A percentile compares a stretch with the other conserved stretches of the same genome.
phyloP scores from a whole-genome alignment of 2,329 filamentous ascomycete species.

The Diaporthe sp. region DNA sequence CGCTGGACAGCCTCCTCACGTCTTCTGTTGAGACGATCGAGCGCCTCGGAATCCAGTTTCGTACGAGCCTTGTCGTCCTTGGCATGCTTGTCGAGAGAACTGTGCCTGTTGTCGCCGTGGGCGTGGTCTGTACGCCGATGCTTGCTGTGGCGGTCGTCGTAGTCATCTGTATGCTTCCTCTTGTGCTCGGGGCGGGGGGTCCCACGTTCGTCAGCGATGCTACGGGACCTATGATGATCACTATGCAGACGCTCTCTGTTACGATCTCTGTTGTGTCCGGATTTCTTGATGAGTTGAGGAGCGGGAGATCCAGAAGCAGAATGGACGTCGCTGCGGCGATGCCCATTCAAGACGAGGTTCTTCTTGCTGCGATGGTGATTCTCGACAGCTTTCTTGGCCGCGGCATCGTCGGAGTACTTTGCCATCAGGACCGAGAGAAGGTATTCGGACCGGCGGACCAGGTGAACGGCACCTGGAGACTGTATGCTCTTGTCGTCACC shows the following conservation, averaged over 20 bases:
- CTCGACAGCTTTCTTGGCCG: conserved; percentile 84
- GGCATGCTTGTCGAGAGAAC: conserved; percentile 45
- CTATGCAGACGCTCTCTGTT: conserved; percentile 63
- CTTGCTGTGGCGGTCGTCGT: conserved; percentile 65
- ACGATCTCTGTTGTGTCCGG: conserved; percentile 61
- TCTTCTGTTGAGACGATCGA: conserved; percentile 53
- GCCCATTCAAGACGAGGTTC: conserved; percentile 73
- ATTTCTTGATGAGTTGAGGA: conserved; percentile 66
- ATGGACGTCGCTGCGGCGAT: conserved; percentile 70
- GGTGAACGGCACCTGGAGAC: conserved; percentile 95
- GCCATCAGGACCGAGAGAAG: conserved; percentile 93
- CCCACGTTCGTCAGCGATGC: conserved; percentile 65
- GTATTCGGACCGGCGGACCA: conserved; percentile 95
- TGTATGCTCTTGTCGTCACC: conserved; percentile 85
- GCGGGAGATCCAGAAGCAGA: conserved; percentile 81
- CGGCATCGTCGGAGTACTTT: conserved; percentile 82
- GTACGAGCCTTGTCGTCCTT: conserved; percentile 58
- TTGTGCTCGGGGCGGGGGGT: conserved; percentile 69
- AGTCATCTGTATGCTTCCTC: conserved; percentile 71
- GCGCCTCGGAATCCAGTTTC: conserved; percentile 52
- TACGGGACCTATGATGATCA: conserved; percentile 66
- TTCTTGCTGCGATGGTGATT: conserved; percentile 97
- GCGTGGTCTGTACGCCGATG: conserved; percentile 65
- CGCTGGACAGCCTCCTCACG: conserved; percentile 53
- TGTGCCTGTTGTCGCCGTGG: conserved; percentile 53